A percentile compares a stretch with the other conserved stretches of the same genome.
These are phyloP conservation scores for Boletus vinaceobasis DNA, from an alignment of 768 basidiomycete species.

Conservation along the genomic window DNA sequence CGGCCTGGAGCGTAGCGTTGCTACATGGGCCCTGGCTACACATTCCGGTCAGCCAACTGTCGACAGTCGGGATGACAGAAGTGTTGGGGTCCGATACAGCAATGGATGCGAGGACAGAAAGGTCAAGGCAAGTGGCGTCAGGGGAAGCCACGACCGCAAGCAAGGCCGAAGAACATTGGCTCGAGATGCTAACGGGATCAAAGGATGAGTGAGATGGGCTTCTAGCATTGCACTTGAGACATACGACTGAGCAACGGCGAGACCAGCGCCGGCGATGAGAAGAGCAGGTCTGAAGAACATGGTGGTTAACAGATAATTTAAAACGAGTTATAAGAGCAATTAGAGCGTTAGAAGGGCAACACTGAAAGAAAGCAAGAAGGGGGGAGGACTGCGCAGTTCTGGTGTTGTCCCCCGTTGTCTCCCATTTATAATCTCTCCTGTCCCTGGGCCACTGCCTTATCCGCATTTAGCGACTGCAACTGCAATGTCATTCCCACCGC, in stretches of 20 bases:
- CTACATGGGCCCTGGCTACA: conserved; percentile 53
- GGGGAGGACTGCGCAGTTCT: conserved; percentile 9
- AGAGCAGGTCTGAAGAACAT: conserved; percentile 28
- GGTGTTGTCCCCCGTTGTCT: background rate
- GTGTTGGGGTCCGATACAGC: conserved; percentile 22
- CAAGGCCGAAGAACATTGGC: conserved; percentile 48
- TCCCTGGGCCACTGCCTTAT: background rate
- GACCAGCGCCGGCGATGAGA: conserved; percentile 33
- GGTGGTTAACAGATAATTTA: background rate
- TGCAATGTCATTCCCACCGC: background rate
- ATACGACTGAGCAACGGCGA: conserved; percentile 45
- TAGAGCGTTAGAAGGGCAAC: background rate
- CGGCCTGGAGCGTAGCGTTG: conserved; percentile 53
- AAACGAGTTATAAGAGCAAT: background rate
- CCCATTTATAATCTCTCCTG: conserved; percentile 15
- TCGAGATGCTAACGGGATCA: conserved; percentile 4
- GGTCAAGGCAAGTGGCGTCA: conserved; percentile 40
- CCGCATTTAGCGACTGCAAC: background rate
- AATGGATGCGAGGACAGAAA: conserved; percentile 31
- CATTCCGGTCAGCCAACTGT: conserved; percentile 59
- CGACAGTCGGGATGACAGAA: conserved; percentile 42
- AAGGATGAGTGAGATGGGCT: background rate
- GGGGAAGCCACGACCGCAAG: conserved; percentile 38
- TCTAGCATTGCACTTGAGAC: conserved; percentile 12
- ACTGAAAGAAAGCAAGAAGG: background rate